Evolutionary conservation across 306 rosid genomes (phyloP).

Genomic region (Myrica gale): DNA sequence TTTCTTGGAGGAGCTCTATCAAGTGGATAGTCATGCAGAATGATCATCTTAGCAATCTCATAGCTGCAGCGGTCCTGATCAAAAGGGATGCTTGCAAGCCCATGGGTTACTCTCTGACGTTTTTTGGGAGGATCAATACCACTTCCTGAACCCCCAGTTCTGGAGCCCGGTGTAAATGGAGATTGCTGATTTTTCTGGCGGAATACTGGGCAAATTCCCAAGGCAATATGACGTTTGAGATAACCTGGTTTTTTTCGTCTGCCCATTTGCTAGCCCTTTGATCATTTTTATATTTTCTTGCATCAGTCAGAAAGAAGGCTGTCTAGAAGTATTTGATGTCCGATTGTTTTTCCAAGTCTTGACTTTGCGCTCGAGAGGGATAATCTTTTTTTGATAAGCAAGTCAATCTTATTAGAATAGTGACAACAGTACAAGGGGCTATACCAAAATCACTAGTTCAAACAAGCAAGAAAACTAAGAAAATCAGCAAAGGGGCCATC

Average conservation of each 20-base stretch:
- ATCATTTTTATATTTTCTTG: background rate
- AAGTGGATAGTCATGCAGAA: constrained; percentile 88
- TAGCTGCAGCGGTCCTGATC: constrained; percentile 61
- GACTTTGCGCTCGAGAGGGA: background rate
- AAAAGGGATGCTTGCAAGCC: constrained; percentile 43
- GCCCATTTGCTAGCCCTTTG: background rate
- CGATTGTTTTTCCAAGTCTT: background rate
- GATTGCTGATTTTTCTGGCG: constrained; percentile 52
- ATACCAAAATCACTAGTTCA: too few species aligned
- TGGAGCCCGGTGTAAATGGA: constrained; percentile 24
- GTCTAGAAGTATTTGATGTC: background rate
- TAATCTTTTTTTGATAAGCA: too few species aligned
- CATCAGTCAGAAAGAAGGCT: background rate
- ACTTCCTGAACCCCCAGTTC: constrained; percentile 31
- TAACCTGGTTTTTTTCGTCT: constrained; percentile 16
- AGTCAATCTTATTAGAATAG: too few species aligned
- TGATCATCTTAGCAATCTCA: constrained; percentile 77
- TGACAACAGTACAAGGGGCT: too few species aligned
- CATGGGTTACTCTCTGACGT: constrained; percentile 45
- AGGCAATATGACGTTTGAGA: constrained; percentile 69
- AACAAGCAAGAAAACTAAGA: too few species aligned
- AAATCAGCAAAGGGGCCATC: too few species aligned
- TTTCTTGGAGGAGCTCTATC: constrained; percentile 69
- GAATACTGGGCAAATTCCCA: constrained; percentile 70
- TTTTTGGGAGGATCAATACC: constrained; percentile 48